Evolutionary conservation across 768 basidiomycete species (phyloP), one percentile per base, ranked within the genome.

Genomic region (Lentinula sp.): DNA sequence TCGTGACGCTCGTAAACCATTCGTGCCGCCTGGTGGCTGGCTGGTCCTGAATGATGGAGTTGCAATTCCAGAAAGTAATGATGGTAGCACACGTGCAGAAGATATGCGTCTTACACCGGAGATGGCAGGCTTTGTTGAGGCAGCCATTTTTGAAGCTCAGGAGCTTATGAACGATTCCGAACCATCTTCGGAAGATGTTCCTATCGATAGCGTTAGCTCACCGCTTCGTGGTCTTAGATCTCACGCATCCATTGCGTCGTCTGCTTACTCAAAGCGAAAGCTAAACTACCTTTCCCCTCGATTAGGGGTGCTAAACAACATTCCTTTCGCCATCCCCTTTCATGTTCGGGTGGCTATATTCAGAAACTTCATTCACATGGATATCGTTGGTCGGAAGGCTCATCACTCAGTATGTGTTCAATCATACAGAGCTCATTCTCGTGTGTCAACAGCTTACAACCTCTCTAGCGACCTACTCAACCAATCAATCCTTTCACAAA

Each of bases 321-420:
- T 98, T 60, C 96, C 95, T 0, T 97, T 97, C 74, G 86, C 93
- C 5, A 89, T 98, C 60, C 95, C 96, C 0, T 98, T 98, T 74
- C 87, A 89, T 56, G 84, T 85, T 1, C 86, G 96, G n/a, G 91
- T 98, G 10, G 82, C 85, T 40, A 93, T 98, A 51, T 96, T 98
- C 75, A 82, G 93, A 23, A 78, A 84, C 58, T 97, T 97, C 70
- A 83, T 98, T 53, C 72, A 76, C 46, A 59, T 59, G 57, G 57
- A 59, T 15, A 11, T 50, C 2, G 15, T 49, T 28, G 35, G n/a
- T 7, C 32, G 45, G 31, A 59, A 45, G 15, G 13, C 45, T 34
- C 3, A 32, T 34, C 13, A 15, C 28, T 56, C 55, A 28, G 55
- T 43, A 40, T 18, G 55, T 21, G 34, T 21, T 42, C 5, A 48